Base-by-base conservation (phyloP, 176 grass and related monocot species). In the Cenchrus fungigraminus region DNA sequence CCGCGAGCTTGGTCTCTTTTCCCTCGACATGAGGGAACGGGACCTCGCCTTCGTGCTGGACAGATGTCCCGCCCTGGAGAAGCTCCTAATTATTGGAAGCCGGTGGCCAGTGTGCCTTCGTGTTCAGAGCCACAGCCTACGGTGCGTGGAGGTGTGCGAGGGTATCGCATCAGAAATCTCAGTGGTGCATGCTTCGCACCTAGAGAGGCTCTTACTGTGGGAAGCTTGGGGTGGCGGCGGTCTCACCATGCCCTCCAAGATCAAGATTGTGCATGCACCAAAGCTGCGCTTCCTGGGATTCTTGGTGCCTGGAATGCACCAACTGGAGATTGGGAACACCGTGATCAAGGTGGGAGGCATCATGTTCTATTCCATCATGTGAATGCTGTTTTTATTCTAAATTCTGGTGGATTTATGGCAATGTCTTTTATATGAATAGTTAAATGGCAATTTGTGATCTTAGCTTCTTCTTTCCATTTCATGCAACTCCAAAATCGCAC, bases 31-130 rank as follows among this genome's bases (percentile, higher is more conserved):
- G 15, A 47, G 4, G n/a, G 63, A 68, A 0, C 28, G 4, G 57
- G 62, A 68, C 46, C 64, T 68, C 16, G 45, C 13, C 12, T 20
- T 25, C 46, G 0, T 81, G 8, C 15, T 81, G n/a, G 43, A 44
- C 63, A 44, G 78, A 45, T 68, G 78, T 63, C 16, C 78, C 14
- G 63, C 20, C n/a, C 63, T 81, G n/a, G 46, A 55, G 78, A 81
- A 47, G 19, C 57, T 81, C 6, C 4, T 60, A 8, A 14, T 81
- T 20, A 1, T 68, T 6, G 22, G 20, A 46, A 68, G 9, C 57
- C 16, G 11, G 10, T 65, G 47, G 42, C 70, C 46, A 29, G 46
- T 64, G 29, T 6, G 43, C 16, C 8, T 81, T 62, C 46, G 46
- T 12, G 6, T 81, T 47, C 62, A 47, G 57, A 67, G 59, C 49